These are phyloP conservation scores for Cutaneotrichosporon sp. DNA, from an alignment of 1,284 basidiomycete genomes.

Conservation along the genomic window DNA sequence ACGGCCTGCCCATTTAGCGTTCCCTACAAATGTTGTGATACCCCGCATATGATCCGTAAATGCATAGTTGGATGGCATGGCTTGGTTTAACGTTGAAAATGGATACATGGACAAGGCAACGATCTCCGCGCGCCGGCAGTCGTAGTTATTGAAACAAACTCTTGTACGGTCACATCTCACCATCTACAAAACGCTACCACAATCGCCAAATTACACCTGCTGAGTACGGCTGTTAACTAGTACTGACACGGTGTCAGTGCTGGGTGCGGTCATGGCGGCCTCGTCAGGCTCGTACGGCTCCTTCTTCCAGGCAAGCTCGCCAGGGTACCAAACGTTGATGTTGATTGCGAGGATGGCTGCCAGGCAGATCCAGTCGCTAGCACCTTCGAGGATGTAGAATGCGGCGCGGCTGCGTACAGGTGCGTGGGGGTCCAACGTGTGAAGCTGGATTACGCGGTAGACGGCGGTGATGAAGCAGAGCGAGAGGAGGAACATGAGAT, in stretches of 20 bases:
- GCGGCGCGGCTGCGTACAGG: conserved; percentile 20
- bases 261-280: neutral
- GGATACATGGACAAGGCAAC: too few relatives aligned
- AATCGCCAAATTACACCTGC: too few relatives aligned
- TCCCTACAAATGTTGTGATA: neutral
- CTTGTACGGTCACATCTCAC: neutral
- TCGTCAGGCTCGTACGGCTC: neutral
- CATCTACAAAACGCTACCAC: neutral
- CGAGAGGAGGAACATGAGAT: conserved; percentile 22
- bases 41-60: conserved; percentile 10
- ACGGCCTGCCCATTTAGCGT: conserved; percentile 40
- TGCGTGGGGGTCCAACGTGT: conserved; percentile 15
- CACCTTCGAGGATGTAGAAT: conserved; percentile 33
- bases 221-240: neutral
- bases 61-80: neutral
- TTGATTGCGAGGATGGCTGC: conserved; percentile 14
- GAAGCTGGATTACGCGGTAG: conserved; percentile 31
- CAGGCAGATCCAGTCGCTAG: conserved; percentile 14
- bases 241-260: neutral
- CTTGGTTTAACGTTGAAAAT: too few relatives aligned
- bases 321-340: conserved; percentile 21
- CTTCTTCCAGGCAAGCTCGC: neutral
- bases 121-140: too few relatives aligned
- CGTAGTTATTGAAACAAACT: too few relatives aligned
- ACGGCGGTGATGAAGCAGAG: conserved; percentile 24